Conservation (phyloP, 257 asterid species). For the Solanum peruvianum region DNA sequence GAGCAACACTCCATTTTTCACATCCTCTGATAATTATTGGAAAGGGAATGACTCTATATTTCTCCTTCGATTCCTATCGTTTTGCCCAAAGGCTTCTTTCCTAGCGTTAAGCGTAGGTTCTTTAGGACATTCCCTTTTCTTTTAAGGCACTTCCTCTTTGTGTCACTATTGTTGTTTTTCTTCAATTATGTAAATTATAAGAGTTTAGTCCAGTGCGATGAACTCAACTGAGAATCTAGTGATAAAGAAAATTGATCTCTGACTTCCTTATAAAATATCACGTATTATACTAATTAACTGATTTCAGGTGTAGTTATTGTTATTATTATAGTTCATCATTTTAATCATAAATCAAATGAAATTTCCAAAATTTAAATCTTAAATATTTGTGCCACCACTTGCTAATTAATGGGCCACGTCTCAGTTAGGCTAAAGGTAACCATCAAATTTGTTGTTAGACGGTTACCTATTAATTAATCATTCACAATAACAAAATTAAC, state of each 20-base stretch:
- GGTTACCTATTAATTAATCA: background rate
- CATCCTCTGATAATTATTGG: no score
- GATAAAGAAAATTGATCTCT: no score
- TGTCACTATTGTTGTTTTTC: background rate
- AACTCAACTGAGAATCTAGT: fast-evolving
- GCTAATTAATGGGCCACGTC: background rate
- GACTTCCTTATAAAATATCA: fast-evolving
- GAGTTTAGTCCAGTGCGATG: fast-evolving
- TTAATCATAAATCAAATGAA: background rate
- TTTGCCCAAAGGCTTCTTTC: background rate
- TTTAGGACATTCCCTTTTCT: background rate
- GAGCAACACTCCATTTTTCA: background rate
- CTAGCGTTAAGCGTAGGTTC: background rate
- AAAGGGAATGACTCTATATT: background rate
- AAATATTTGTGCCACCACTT: background rate
- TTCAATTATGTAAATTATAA: background rate
- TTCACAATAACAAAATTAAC: background rate
- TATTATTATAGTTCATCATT: no score
- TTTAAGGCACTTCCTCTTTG: background rate
- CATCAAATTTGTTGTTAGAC: background rate
- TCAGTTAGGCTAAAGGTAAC: background rate
- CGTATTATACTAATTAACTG: background rate
- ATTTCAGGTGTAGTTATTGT: background rate
- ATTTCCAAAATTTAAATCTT: background rate
- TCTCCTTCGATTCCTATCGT: no score